Evolutionary conservation across 2,329 filamentous ascomycete species (phyloP), one percentile per base, ranked within the genome.

Genomic region (Biscogniauxia sp.): DNA sequence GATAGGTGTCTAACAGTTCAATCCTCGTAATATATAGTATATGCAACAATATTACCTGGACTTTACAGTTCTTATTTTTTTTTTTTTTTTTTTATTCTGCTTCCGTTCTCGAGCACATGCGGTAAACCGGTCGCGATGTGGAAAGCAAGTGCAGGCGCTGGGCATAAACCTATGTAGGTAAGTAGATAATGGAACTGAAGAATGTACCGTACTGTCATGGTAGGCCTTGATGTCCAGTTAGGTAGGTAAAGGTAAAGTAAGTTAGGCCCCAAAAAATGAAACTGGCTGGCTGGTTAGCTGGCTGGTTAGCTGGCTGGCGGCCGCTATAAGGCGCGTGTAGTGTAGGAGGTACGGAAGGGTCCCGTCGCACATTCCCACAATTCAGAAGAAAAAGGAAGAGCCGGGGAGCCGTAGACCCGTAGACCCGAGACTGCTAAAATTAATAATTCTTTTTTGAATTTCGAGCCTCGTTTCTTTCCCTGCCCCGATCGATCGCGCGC

Each of bases 371-470:
- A 66, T 64, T 65, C 54, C 58, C 60, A 63, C 62, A 59, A 63
- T 55, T 63, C 61, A 65, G 61, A 63, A 61, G 63, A 66, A 20
- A 59, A 61, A 59, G 58, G 64, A 66, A 61, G 60, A 64, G 63
- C 59, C 63, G 53, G 64, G 64, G 63, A 66, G 63, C 64, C 64
- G 64, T 66, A 59, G 63, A 66, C 61, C 64, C 64, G 64, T 64
- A 63, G 59, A 59, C 60, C 62, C 55, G 37, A 45, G 37, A 45
- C 37, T 45, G 37, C 37, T 45, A 45, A 45, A 45, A 45, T 45
- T 45, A 45, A 45, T 45, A 45, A 45, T 45, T 45, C 37, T 45
- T 45, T 45, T 45, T 45, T 45, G 37, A 45, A 45, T 51, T 25
- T 51, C 50, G 19, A 51, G 50, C 50, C 50, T 63, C 55, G 57